Evolutionary conservation across 805 yeast genomes (phyloP).

Genomic region (Pichia sporocuriosa): DNA sequence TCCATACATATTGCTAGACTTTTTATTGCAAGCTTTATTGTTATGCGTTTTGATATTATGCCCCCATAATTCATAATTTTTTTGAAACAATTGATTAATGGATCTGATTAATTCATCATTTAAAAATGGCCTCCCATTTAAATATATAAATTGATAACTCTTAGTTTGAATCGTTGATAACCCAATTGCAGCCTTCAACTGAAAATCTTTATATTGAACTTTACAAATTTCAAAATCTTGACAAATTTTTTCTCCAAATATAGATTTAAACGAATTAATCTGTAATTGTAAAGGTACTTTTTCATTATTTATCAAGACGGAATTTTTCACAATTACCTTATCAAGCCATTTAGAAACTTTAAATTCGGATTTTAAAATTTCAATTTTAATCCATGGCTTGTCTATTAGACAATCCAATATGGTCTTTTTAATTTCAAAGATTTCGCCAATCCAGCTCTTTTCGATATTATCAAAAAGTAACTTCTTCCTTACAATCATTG

Average conservation of each 20-base stretch:
- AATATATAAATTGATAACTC: constrained; percentile 37
- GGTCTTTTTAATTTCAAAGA: constrained; percentile 26
- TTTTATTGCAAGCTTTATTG: constrained; percentile 14
- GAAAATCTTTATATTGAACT: constrained; percentile 24
- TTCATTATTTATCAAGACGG: neutral
- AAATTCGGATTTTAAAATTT: constrained; percentile 9
- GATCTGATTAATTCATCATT: constrained; percentile 17
- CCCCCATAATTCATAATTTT: constrained; percentile 15
- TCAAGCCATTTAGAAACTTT: neutral
- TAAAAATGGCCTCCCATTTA: constrained; percentile 35
- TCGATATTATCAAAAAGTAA: constrained; percentile 16
- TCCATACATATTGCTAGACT: constrained; percentile 18
- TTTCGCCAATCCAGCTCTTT: constrained; percentile 18
- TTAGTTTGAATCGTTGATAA: constrained; percentile 29
- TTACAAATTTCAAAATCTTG: constrained; percentile 24
- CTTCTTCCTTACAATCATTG: constrained; percentile 37
- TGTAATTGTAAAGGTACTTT: constrained; percentile 1
- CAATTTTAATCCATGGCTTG: constrained; percentile 21
- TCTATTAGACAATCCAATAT: constrained; percentile 28
- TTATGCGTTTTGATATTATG: neutral
- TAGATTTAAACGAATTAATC: constrained; percentile 18
- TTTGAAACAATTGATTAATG: constrained; percentile 24
- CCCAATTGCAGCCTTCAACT: constrained; percentile 36
- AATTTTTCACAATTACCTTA: neutral
- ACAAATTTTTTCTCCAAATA: constrained; percentile 28